Evolutionary conservation across 345 rosid genomes (phyloP).

Genomic region (Xanthoceras sorbifolium): DNA sequence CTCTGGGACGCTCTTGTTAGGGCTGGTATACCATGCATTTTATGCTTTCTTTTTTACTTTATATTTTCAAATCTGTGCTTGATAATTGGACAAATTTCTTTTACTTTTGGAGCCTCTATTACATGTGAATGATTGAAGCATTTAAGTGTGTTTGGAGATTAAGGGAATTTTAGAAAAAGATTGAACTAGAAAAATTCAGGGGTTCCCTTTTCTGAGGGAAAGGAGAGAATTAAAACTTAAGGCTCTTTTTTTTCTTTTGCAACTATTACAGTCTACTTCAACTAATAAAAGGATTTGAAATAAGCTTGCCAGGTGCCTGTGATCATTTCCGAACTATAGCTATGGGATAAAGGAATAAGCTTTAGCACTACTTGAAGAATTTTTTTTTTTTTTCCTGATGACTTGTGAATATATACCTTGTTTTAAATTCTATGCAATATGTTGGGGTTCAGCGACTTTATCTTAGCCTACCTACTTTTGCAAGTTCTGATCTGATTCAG

Average conservation of each 20-base stretch:
- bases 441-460: not conserved
- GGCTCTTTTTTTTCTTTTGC: not conserved
- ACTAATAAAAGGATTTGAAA: not conserved
- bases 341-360: not conserved
- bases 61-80: not conserved
- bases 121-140: conserved; percentile 2
- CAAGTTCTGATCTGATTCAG: not conserved
- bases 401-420: not conserved
- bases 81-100: not conserved
- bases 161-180: conserved; percentile 2
- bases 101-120: conserved; percentile 2
- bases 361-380: not conserved
- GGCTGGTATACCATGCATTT: conserved; percentile 60
- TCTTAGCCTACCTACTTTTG: not conserved
- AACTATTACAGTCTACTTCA: conserved; percentile 3
- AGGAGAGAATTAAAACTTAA: not conserved
- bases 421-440: not conserved
- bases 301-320: not conserved
- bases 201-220: not conserved
- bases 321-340: not conserved
- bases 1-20: conserved; percentile 78
- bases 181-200: not conserved
- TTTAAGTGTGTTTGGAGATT: not conserved
- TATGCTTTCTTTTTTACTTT: not conserved
- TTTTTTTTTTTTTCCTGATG: not conserved